Conservation (phyloP, 2,329 filamentous ascomycete species). For the Scedosporium apiospermum region DNA sequence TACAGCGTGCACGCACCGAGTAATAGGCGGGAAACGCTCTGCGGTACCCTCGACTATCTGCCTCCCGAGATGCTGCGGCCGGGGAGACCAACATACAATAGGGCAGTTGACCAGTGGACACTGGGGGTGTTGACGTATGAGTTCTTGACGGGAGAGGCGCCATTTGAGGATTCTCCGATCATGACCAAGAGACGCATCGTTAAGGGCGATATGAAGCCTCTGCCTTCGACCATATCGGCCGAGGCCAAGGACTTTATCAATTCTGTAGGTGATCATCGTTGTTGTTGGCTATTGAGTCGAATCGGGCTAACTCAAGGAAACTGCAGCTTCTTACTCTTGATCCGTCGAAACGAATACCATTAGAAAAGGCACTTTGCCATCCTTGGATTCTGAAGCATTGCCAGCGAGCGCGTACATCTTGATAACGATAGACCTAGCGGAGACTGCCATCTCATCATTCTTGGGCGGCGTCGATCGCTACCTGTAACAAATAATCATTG, state of each 20-base stretch:
- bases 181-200: slow-evolving; percentile 8
- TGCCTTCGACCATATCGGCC: not conserved
- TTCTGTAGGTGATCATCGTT: not conserved
- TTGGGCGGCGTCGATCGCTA: not conserved
- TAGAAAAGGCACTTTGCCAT: slow-evolving; percentile 1
- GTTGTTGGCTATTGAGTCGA: not conserved
- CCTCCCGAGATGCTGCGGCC: slow-evolving; percentile 6
- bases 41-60: slow-evolving; percentile 8
- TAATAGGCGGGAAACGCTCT: slow-evolving; percentile 3
- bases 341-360: not conserved
- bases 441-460: too few relatives aligned
- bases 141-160: slow-evolving; percentile 8
- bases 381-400: slow-evolving; percentile 4
- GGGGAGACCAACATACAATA: not conserved
- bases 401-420: not conserved
- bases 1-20: slow-evolving; percentile 9
- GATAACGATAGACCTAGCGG: too few relatives aligned
- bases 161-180: slow-evolving; percentile 7
- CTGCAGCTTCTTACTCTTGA: slow-evolving; percentile 1
- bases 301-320: not conserved
- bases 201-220: slow-evolving; percentile 6
- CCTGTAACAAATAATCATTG: not conserved
- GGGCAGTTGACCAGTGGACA: slow-evolving; percentile 5
- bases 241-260: slow-evolving; percentile 4
- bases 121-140: slow-evolving; percentile 8